phyloP scores from a whole-genome alignment of 768 basidiomycete genomes.

The Rhizopogon sp. region DNA sequence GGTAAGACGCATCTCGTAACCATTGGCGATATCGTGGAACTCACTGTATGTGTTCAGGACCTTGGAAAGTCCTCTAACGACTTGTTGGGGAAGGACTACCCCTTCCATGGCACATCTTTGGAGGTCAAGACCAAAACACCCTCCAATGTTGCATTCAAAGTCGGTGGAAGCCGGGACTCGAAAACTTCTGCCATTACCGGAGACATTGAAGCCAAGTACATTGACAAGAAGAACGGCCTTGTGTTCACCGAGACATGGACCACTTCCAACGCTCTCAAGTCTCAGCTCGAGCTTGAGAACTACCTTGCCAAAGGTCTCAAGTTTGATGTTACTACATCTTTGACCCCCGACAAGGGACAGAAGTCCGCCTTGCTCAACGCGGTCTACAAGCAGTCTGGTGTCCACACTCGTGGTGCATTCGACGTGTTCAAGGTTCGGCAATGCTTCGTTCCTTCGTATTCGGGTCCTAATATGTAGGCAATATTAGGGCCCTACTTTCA shows the following conservation, averaged over 20 bases:
- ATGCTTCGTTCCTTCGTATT: not conserved
- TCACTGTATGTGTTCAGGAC: constrained; percentile 46
- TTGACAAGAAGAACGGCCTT: constrained; percentile 87
- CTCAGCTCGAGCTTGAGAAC: constrained; percentile 93
- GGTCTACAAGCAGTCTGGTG: constrained; percentile 92
- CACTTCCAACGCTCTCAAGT: constrained; percentile 87
- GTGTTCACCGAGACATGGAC: constrained; percentile 96
- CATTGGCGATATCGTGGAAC: not conserved
- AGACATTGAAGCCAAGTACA: constrained; percentile 95
- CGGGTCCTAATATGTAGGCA: constrained; percentile 4
- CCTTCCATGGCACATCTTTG: constrained; percentile 63
- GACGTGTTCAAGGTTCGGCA: constrained; percentile 87
- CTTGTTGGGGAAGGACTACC: constrained; percentile 90
- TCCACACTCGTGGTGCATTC: constrained; percentile 87
- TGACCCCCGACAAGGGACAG: constrained; percentile 81
- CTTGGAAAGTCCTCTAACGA: constrained; percentile 97
- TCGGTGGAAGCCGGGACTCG: constrained; percentile 75
- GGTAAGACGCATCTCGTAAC: constrained; percentile 37
- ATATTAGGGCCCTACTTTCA: constrained; percentile 89
- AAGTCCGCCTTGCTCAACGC: constrained; percentile 83
- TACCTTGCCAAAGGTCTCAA: constrained; percentile 97
- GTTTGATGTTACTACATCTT: constrained; percentile 79
- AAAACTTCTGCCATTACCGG: constrained; percentile 72
- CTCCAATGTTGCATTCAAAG: constrained; percentile 91
- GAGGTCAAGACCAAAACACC: constrained; percentile 90